These are phyloP conservation scores for Russula olivacea DNA, from an alignment of 768 basidiomycete genomes.

Conservation along the genomic window DNA sequence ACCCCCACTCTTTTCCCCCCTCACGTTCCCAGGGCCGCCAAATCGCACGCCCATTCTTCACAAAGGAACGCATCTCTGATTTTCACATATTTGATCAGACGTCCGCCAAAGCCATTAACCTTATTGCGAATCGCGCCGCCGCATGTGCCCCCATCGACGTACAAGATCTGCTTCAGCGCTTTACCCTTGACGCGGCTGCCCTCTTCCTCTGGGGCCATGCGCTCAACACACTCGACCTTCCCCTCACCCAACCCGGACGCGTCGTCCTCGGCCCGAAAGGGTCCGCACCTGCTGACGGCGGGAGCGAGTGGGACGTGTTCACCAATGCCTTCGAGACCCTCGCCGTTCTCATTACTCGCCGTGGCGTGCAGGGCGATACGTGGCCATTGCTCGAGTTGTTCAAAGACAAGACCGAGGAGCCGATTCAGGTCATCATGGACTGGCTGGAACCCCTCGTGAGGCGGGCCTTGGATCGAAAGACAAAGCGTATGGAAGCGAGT, in stretches of 20 bases:
- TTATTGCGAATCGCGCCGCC: slow-evolving; percentile 12
- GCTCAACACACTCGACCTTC: slow-evolving; percentile 36
- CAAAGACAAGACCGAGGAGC: slow-evolving; percentile 24
- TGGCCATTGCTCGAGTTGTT: slow-evolving; percentile 26
- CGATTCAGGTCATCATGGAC: slow-evolving; percentile 13
- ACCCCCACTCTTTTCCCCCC: neutral
- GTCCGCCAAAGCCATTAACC: slow-evolving; percentile 27
- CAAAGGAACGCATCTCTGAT: slow-evolving; percentile 33
- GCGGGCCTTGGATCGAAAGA: slow-evolving; percentile 17
- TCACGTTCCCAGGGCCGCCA: slow-evolving; percentile 29
- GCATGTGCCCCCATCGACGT: slow-evolving; percentile 4
- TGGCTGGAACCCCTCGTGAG: slow-evolving; percentile 23
- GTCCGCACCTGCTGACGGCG: slow-evolving; percentile 20
- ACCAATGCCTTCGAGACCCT: slow-evolving; percentile 20
- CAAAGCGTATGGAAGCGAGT: slow-evolving; percentile 8
- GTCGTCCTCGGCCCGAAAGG: slow-evolving; percentile 23
- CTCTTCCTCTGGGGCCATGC: slow-evolving; percentile 47
- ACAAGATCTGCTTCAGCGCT: slow-evolving; percentile 42
- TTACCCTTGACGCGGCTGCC: slow-evolving; percentile 49
- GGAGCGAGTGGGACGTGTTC: slow-evolving; percentile 21
- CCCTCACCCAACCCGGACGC: slow-evolving; percentile 38
- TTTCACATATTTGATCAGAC: slow-evolving; percentile 34
- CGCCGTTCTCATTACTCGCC: slow-evolving; percentile 19
- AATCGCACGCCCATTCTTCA: slow-evolving; percentile 37
- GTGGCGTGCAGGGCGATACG: slow-evolving; percentile 19